Conservation (phyloP, 2,329 filamentous ascomycete genomes). For the Botrytis pseudocinerea region DNA sequence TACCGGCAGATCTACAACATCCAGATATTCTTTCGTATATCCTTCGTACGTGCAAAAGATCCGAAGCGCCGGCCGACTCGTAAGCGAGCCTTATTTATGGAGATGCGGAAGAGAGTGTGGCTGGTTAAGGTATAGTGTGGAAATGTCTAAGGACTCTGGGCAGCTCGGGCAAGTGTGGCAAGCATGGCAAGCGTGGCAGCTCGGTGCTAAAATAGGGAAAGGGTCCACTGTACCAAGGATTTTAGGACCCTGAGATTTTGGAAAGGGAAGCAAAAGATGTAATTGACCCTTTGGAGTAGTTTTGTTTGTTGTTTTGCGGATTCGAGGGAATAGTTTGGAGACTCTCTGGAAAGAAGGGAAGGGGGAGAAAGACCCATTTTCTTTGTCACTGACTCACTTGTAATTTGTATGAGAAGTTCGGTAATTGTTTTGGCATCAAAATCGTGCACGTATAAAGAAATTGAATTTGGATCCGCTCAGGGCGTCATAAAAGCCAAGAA, state of each 20-base stretch:
- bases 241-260: background rate
- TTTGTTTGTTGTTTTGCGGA: background rate
- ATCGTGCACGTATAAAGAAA: background rate
- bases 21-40: background rate
- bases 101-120: background rate
- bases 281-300: background rate
- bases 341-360: background rate
- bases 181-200: background rate
- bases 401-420: background rate
- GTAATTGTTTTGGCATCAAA: background rate
- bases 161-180: background rate
- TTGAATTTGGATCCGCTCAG: background rate
- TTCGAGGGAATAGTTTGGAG: background rate
- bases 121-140: background rate
- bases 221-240: background rate
- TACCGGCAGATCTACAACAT: background rate
- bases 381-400: background rate
- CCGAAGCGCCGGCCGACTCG: background rate
- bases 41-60: background rate
- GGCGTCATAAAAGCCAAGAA: background rate
- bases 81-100: background rate
- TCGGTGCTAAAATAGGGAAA: background rate
- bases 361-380: background rate
- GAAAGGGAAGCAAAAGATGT: background rate
- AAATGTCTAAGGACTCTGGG: background rate